These are phyloP conservation scores for Eucalyptus sideroxylon DNA, from an alignment of 345 rosid genomes.

Conservation along the genomic window DNA sequence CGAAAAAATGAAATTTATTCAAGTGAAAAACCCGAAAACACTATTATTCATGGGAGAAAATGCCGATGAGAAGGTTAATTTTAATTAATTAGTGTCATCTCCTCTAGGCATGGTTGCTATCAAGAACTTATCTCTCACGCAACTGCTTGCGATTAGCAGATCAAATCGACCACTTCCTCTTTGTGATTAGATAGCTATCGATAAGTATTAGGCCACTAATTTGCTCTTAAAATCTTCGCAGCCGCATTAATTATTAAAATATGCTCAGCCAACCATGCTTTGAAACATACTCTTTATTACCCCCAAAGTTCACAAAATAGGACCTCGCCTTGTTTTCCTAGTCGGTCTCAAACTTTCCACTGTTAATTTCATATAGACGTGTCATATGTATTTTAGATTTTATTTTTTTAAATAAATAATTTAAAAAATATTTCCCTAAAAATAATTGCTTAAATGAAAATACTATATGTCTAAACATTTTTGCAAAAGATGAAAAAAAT, in stretches of 20 bases:
- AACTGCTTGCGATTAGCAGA: not conserved
- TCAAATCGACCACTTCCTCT: not conserved
- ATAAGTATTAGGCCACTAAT: not conserved
- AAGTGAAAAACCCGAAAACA: not conserved
- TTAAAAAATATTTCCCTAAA: not conserved
- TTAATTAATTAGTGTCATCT: not conserved
- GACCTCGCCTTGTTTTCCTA: not conserved
- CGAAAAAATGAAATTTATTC: not conserved
- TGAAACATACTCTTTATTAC: not conserved
- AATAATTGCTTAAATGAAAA: not conserved
- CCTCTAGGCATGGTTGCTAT: not conserved
- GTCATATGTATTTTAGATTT: not conserved
- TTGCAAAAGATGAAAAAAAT: not conserved
- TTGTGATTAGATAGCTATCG: not conserved
- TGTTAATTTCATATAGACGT: not conserved
- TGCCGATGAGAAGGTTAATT: not conserved
- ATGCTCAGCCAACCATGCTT: not conserved
- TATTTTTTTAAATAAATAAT: not conserved
- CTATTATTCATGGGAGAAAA: not conserved
- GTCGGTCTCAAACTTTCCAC: not conserved
- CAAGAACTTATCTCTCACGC: not conserved
- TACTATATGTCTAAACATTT: not conserved
- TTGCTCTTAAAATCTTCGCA: not conserved
- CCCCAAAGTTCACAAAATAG: not conserved
- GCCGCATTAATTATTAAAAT: not conserved